These are phyloP conservation scores for Arxiozyma bovina DNA, from an alignment of 1,139 yeast species.

Conservation along the genomic window DNA sequence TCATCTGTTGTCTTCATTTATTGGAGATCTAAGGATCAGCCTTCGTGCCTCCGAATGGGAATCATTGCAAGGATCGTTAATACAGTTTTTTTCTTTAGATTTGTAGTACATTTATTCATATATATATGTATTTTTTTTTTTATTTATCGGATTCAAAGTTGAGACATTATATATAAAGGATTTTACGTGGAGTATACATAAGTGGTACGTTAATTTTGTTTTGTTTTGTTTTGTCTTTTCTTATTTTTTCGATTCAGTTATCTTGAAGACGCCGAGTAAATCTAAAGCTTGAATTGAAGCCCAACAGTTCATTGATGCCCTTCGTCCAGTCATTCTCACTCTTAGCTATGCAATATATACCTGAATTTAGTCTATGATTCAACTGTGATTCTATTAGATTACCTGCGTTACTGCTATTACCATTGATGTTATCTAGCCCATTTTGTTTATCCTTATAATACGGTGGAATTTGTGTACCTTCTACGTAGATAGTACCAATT, in stretches of 20 bases:
- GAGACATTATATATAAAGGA: too few species aligned
- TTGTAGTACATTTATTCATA: neutral
- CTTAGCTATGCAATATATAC: slow-evolving; percentile 85
- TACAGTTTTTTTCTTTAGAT: slow-evolving; percentile 36
- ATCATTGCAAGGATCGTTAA: slow-evolving; percentile 68
- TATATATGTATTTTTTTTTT: slow-evolving; percentile 37
- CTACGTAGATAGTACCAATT: slow-evolving; percentile 44
- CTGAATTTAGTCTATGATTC: slow-evolving; percentile 31
- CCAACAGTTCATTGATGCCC: slow-evolving; percentile 77
- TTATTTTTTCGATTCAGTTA: slow-evolving; percentile 5
- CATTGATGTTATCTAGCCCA: neutral
- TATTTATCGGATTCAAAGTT: neutral
- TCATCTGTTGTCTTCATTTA: slow-evolving; percentile 42
- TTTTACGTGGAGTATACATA: neutral
- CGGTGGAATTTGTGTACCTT: slow-evolving; percentile 37
- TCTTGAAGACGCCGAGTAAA: slow-evolving; percentile 15
- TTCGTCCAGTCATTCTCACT: slow-evolving; percentile 84
- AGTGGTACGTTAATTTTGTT: neutral
- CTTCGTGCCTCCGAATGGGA: slow-evolving; percentile 83
- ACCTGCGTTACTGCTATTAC: neutral
- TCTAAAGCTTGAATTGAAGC: slow-evolving; percentile 78
- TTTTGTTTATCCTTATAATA: slow-evolving; percentile 1
- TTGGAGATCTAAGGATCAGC: slow-evolving; percentile 54
- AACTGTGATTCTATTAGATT: neutral
- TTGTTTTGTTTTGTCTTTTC: neutral